Evolutionary conservation across 2,329 filamentous ascomycete species (phyloP).

Genomic region (Aspergillus niger): DNA sequence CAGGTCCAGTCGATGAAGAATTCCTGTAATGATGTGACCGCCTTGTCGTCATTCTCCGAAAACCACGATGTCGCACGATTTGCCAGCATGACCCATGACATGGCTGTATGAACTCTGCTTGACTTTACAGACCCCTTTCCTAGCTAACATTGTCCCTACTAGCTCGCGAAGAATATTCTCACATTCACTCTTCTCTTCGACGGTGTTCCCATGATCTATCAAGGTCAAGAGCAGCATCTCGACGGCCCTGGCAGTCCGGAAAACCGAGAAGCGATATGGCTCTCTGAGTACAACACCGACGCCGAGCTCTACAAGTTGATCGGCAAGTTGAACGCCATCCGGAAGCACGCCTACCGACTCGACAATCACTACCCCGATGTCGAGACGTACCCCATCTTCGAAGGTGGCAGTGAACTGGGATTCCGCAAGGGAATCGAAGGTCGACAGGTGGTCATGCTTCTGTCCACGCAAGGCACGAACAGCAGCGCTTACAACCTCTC

Average conservation of each 20-base stretch:
- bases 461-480: constrained; percentile 45
- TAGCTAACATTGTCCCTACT: background rate
- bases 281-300: constrained; percentile 49
- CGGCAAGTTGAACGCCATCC: constrained; percentile 45
- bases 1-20: constrained; percentile 28
- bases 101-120: constrained; percentile 22
- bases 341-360: constrained; percentile 42
- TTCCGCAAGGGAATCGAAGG: constrained; percentile 50
- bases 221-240: constrained; percentile 66
- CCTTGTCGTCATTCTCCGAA: constrained; percentile 57
- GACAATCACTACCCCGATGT: constrained; percentile 43
- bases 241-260: constrained; percentile 50
- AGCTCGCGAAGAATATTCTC: constrained; percentile 62
- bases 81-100: constrained; percentile 54
- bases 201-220: constrained; percentile 66
- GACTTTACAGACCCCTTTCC: background rate
- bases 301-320: constrained; percentile 43
- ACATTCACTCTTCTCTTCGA: constrained; percentile 62
- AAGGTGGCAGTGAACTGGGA: constrained; percentile 45
- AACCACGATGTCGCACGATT: constrained; percentile 63
- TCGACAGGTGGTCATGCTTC: constrained; percentile 45
- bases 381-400: constrained; percentile 43
- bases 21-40: constrained; percentile 44
- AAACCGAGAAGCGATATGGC: constrained; percentile 60
- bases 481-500: constrained; percentile 33